Conservation (phyloP, 164 flowering plant species). For the Berberis thunbergii region DNA sequence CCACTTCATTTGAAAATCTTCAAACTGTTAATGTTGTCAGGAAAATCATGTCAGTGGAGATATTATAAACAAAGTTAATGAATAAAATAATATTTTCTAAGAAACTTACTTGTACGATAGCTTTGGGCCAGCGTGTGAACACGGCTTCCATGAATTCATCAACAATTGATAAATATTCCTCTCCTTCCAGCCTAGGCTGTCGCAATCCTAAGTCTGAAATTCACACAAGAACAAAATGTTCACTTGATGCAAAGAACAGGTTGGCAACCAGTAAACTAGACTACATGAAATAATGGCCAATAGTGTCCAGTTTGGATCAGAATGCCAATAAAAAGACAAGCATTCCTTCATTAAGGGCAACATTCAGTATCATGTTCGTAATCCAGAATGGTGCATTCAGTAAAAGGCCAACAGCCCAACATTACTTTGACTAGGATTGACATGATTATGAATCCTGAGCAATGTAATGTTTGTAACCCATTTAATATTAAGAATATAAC, state of each 20-base stretch:
- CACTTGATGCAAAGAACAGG: not conserved
- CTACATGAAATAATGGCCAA: too few species aligned
- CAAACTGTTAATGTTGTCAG: slow-evolving; percentile 55
- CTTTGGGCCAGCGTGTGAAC: slow-evolving; percentile 90
- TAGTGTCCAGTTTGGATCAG: too few species aligned
- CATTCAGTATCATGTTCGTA: too few species aligned
- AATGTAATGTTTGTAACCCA: too few species aligned
- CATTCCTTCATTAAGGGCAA: too few species aligned
- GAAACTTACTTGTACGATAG: slow-evolving; percentile 78
- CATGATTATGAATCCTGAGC: too few species aligned
- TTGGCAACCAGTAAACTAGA: not conserved
- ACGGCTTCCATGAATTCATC: slow-evolving; percentile 99
- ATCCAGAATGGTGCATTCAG: too few species aligned
- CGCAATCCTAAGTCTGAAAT: slow-evolving; percentile 88
- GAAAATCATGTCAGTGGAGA: not conserved
- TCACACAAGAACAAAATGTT: not conserved
- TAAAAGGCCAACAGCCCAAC: too few species aligned
- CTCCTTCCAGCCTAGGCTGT: slow-evolving; percentile 92
- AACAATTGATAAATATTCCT: slow-evolving; percentile 76
- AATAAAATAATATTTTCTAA: slow-evolving; percentile 5
- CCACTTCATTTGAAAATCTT: slow-evolving; percentile 99
- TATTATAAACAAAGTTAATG: not conserved
- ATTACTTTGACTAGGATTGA: too few species aligned
- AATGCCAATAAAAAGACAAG: too few species aligned
- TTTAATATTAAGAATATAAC: too few species aligned